Evolutionary conservation across 768 basidiomycete species (phyloP).

Genomic region (Lepiota subincarnata): DNA sequence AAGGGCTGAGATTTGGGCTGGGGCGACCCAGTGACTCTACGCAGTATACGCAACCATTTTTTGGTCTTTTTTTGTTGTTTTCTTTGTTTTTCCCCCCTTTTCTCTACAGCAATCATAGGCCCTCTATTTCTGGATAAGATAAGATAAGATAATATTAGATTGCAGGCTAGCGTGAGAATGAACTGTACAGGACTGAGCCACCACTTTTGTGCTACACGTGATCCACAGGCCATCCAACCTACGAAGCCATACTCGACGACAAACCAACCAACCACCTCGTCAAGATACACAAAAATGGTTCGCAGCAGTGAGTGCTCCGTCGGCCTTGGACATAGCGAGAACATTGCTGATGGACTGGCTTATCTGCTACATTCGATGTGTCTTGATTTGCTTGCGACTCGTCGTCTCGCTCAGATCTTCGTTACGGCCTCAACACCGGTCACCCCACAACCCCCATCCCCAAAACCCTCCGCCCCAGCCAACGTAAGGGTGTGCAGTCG

Average conservation of each 20-base stretch:
- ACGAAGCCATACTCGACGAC: constrained; percentile 21
- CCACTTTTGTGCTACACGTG: constrained; percentile 29
- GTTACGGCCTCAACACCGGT: constrained; percentile 83
- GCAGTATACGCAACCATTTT: constrained; percentile 13
- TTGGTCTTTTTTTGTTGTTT: constrained; percentile 14
- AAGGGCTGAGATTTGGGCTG: constrained; percentile 29
- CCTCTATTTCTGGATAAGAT: constrained; percentile 21
- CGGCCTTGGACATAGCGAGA: not conserved
- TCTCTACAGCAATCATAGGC: constrained; percentile 14
- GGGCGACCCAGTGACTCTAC: constrained; percentile 29
- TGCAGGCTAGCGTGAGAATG: constrained; percentile 23
- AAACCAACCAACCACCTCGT: constrained; percentile 36
- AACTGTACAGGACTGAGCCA: constrained; percentile 65
- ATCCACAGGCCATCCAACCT: constrained; percentile 22
- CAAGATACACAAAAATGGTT: constrained; percentile 69
- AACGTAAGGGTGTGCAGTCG: constrained; percentile 90
- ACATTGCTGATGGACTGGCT: constrained; percentile 14
- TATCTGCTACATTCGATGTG: not conserved
- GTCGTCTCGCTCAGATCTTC: constrained; percentile 58
- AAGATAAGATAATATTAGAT: constrained; percentile 24
- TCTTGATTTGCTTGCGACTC: not conserved
- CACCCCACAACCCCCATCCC: constrained; percentile 84
- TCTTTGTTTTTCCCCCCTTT: too few species aligned
- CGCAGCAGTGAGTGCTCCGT: constrained; percentile 60
- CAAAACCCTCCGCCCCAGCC: constrained; percentile 71